A percentile compares a stretch with the other conserved stretches of the same genome.
Evolutionary conservation across 2,329 filamentous ascomycete genomes (phyloP).

Genomic region (Aspergillus pseudoviridinutans): DNA sequence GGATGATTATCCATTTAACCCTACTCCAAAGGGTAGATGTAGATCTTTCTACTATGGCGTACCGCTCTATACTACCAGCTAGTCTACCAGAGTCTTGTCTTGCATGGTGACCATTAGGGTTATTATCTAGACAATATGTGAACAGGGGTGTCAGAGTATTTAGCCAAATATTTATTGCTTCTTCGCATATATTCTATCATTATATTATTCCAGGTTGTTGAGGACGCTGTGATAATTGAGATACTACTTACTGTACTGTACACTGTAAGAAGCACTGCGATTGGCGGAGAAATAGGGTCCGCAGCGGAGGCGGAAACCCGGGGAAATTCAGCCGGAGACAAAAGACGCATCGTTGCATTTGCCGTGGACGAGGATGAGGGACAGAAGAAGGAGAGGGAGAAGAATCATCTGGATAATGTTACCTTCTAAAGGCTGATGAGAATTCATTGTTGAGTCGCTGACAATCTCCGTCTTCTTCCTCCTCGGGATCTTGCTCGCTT

Average conservation of each 20-base stretch:
- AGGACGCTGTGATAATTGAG: neutral
- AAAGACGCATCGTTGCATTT: too few relatives aligned
- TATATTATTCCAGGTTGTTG: too few relatives aligned
- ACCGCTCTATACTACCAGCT: neutral
- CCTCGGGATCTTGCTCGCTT: neutral
- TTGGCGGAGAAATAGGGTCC: conserved; percentile 34
- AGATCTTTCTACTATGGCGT: neutral
- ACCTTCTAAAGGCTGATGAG: neutral
- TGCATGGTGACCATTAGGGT: too few relatives aligned
- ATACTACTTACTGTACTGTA: too few relatives aligned
- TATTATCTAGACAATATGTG: too few relatives aligned
- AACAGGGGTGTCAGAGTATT: too few relatives aligned
- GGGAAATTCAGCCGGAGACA: conserved; percentile 19
- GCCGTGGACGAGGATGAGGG: too few relatives aligned
- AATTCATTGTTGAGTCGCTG: neutral
- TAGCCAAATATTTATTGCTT: too few relatives aligned
- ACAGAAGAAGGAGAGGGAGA: neutral
- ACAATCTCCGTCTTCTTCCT: neutral
- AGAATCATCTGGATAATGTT: neutral
- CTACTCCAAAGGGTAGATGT: too few relatives aligned
- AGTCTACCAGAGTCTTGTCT: too few relatives aligned
- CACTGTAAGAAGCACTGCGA: conserved; percentile 6
- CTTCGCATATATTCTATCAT: too few relatives aligned
- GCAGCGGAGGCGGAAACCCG: conserved; percentile 15
- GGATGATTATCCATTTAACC: too few relatives aligned